These are phyloP conservation scores for Pyrenopolyporus hunteri DNA, from an alignment of 495 filamentous ascomycete species.

Conservation along the genomic window DNA sequence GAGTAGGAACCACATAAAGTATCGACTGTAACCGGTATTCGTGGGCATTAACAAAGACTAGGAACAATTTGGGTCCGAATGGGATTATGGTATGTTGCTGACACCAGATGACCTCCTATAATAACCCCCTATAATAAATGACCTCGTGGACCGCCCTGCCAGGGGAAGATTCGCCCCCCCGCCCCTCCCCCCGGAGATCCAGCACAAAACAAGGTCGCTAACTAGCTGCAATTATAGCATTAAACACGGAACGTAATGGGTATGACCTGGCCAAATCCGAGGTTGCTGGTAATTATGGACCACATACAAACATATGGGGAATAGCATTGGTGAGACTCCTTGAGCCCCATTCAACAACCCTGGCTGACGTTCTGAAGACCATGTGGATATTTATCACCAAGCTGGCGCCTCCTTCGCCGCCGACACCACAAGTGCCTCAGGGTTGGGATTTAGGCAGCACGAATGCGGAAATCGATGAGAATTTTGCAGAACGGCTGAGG, in stretches of 20 bases:
- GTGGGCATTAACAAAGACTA: slow-evolving; percentile 2
- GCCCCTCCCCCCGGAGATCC: too few species aligned
- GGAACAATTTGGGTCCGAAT: slow-evolving; percentile 35
- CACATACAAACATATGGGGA: slow-evolving; percentile 32
- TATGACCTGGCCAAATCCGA: background rate
- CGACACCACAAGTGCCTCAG: slow-evolving; percentile 23
- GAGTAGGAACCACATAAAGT: background rate
- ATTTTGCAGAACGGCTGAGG: background rate
- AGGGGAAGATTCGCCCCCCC: too few species aligned
- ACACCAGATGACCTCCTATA: background rate
- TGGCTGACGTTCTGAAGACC: slow-evolving; percentile 1
- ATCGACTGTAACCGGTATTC: background rate
- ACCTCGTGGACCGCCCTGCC: background rate
- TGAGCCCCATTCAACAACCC: background rate
- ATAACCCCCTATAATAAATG: background rate
- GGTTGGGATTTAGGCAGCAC: background rate
- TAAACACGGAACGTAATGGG: too few species aligned
- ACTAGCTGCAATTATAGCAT: too few species aligned
- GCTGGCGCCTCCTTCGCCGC: background rate
- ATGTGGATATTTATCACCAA: slow-evolving; percentile 36
- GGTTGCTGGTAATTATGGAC: slow-evolving; percentile 19
- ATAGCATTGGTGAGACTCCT: slow-evolving; percentile 25
- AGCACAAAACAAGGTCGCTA: too few species aligned
- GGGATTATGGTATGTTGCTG: slow-evolving; percentile 20
- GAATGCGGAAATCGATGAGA: background rate